Evolutionary conservation across 768 basidiomycete species (phyloP), one percentile per base, ranked within the genome.

Genomic region (Scleroderma bovista): DNA sequence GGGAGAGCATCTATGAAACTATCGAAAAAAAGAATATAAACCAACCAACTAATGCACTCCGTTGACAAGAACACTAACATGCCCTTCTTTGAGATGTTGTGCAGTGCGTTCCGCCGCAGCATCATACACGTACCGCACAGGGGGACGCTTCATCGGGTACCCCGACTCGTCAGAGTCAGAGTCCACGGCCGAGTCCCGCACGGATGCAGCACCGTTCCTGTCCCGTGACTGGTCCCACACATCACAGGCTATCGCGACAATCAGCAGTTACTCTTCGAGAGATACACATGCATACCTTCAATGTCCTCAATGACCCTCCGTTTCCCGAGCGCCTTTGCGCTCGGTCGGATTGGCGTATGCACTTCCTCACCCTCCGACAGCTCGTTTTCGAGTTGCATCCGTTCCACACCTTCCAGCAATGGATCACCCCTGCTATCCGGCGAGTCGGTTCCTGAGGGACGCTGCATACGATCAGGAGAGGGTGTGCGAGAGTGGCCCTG

Each of bases 311-410:
- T 66, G 15, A 84, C 79, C 57, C 73, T 77, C 57, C 88, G 77
- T 71, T 95, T 96, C 16, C 93, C 93, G 2, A 93, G 75, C 3
- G 93, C 91, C 64, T 94, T 96, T 32, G 79, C 86, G 63, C 89
- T 93, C 1, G 88, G 93, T 55, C 76, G 75, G 11, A 74, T 59
- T n/a, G 77, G 79, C 13, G 70, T 65, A 44, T 47, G 53, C 13
- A 60, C 46, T 4, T 71, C 61, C 6, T 74, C 72, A 48, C 51
- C 57, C 44, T 53, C 20, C 17, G 44, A 49, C 32, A 20, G 15
- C 22, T 58, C 53, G 15, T 65, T 60, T 45, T 64, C 59, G 13
- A 63, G 54, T 13, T 61, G 57, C 44, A 69, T 56, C 36, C 57
- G 58, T 41, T 66, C 64, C 20, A 69, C 32, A 47, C 51, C 53